Base-by-base conservation (phyloP, 208 protist genomes). In the Acanthamoeba healyi region DNA sequence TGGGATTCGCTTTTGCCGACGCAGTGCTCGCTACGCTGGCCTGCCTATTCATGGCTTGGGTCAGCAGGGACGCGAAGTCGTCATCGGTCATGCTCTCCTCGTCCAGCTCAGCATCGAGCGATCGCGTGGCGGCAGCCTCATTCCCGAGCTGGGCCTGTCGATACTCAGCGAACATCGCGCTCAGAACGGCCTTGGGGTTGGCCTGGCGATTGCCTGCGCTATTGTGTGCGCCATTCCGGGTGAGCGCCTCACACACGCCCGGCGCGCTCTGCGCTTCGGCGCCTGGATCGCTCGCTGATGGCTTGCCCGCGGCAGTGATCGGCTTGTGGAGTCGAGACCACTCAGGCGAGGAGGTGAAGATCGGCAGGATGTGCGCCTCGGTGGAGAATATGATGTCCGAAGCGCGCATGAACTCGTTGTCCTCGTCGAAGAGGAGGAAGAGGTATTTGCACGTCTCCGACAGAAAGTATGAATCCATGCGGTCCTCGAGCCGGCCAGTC, bases 401-500 rank as follows among this genome's bases (percentile, higher is more conserved):
- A 6, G 34, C 72, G 34, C 42, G 29, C n/a, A 51, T 7, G 72
- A 49, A 82, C 22, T 54, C 36, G 42, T 82, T 82, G 38, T 82
- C 42, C 29, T 82, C 72, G 38, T 92, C 96, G 92, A 99, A 99
- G 29, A 99, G 93, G n/a, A 99, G 94, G 92, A 98, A 99, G 40
- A 99, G 96, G 94, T 99, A 99, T 94, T 99, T 99, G 56, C 98
- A 95, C 29, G 98, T 99, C 95, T 99, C 98, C 0, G 97, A 96
- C 26, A 99, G 70, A 51, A 99, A 97, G 94, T 98, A 99, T 65
- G 96, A 98, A 79, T 99, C 98, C 98, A 99, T 99, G 26, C 81
- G 34, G 94, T 99, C 98, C 3, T 98, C 94, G 26, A 74, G 98
- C 81, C 4, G 58, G 54, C 58, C 97, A 93, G 61, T 97, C 98